These are phyloP conservation scores for Syncephalastrum racemosum DNA, from an alignment of 371 early-diverging fungal genomes.

Conservation along the genomic window DNA sequence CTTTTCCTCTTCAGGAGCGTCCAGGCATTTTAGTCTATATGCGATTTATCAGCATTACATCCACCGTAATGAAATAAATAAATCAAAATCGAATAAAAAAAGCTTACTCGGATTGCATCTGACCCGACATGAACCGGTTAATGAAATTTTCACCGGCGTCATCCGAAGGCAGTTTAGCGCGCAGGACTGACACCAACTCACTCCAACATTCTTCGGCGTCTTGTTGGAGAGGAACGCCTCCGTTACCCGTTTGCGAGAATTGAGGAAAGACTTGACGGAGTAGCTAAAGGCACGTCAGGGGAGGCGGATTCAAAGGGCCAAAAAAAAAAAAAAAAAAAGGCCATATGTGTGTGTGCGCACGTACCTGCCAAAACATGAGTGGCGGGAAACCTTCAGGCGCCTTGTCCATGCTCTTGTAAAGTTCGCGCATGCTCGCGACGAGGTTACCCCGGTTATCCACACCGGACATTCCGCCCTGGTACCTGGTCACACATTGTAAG, in stretches of 20 bases:
- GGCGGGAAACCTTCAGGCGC: constrained; percentile 79
- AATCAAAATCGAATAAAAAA: background rate
- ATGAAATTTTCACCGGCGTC: constrained; percentile 65
- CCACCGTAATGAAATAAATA: too few relatives aligned
- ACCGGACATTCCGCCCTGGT: constrained; percentile 32
- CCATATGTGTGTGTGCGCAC: background rate
- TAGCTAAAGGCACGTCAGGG: constrained; percentile 32
- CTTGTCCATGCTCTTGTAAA: constrained; percentile 71
- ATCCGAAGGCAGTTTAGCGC: constrained; percentile 64
- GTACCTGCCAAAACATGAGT: constrained; percentile 74
- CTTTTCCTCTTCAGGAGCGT: constrained; percentile 77
- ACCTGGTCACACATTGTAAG: constrained; percentile 8
- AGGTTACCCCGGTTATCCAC: constrained; percentile 60
- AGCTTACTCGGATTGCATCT: constrained; percentile 54
- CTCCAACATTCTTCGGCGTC: constrained; percentile 99
- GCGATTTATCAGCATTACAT: too few relatives aligned
- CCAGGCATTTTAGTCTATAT: constrained; percentile 68
- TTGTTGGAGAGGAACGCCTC: constrained; percentile 84
- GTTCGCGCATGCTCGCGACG: constrained; percentile 68
- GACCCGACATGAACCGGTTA: constrained; percentile 84
- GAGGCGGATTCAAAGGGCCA: constrained; percentile 16
- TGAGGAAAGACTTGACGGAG: constrained; percentile 84
- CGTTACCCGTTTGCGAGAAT: constrained; percentile 76
- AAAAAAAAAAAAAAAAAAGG: background rate
- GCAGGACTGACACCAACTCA: constrained; percentile 64